Base-by-base conservation (phyloP, 257 asterid genomes). In the Mitragyna speciosa region DNA sequence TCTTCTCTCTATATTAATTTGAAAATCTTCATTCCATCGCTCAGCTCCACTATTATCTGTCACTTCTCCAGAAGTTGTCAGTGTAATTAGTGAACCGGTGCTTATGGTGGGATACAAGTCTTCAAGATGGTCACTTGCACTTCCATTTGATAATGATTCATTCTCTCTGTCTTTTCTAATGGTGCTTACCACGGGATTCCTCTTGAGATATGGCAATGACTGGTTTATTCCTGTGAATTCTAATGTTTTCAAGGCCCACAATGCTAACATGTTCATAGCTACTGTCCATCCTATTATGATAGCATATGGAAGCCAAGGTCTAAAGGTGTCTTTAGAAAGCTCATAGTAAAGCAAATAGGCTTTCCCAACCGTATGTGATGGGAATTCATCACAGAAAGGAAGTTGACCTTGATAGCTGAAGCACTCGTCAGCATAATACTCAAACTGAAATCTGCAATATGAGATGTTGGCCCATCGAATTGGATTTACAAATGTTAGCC, bases 331-430 rank as follows among this genome's bases (percentile, higher is more conserved):
- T 36, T 61, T 12, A 14, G 47, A 76, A 63, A 76, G 79, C 43
- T 76, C 72, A 76, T 61, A 58, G 54, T 36, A 76, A 15, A 11
- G 36, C 79, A 76, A 76, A 76, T 76, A 76, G 39, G 71, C 79
- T 24, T 76, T 61, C 79, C 79, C 79, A 58, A 76, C 79, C 16
- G 59, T 76, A 8, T 47, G 61, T 43, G 72, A 39, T 2, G 79
- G 79, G 70, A 76, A 61, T 66, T 76, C 61, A 47, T 76, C 79
- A 61, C 79, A 76, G 61, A 76, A 76, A 45, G 79, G 79, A 43
- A 76, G n/a, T 22, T 76, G 79, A 26, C 61, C 79, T 59, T 43
- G 24, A 76, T 76, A n/a, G 58, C 61, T 61, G 79, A 71, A 76
- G 79, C 79, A 76, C 20, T 26, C 61, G 41, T 61, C 79, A 76